Conservation (phyloP, 495 filamentous ascomycete species). For the Cryomyces antarcticus region DNA sequence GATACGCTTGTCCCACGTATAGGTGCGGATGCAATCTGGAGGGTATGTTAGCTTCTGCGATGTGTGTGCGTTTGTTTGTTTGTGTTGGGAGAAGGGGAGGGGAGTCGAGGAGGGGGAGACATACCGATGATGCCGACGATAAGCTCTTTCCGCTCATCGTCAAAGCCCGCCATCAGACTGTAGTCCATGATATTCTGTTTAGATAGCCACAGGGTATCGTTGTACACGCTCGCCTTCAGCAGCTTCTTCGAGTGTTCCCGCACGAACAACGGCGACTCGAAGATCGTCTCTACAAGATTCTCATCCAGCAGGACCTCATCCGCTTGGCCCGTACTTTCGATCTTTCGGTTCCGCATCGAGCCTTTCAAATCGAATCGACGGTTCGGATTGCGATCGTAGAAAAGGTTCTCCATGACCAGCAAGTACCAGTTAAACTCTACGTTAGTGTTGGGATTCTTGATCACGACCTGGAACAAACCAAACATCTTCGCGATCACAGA, state of each 20-base stretch:
- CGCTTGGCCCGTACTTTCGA: constrained; percentile 80
- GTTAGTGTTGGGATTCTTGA: constrained; percentile 83
- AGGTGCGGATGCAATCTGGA: constrained; percentile 82
- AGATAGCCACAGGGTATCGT: constrained; percentile 85
- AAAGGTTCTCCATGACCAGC: constrained; percentile 94
- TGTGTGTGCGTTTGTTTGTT: too few relatives aligned
- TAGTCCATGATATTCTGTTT: constrained; percentile 98
- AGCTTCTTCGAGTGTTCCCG: constrained; percentile 85
- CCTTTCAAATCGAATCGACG: constrained; percentile 90
- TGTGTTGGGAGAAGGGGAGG: not conserved
- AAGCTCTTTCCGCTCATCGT: constrained; percentile 71
- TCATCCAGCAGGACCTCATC: constrained; percentile 95
- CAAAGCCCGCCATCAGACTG: constrained; percentile 92
- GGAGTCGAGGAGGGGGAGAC: constrained; percentile 1
- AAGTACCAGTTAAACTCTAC: constrained; percentile 90
- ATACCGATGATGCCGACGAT: constrained; percentile 76
- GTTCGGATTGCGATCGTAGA: constrained; percentile 78
- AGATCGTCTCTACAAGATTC: constrained; percentile 99
- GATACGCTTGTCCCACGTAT: constrained; percentile 98
- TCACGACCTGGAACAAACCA: constrained; percentile 90
- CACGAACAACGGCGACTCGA: constrained; percentile 84
- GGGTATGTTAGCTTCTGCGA: not conserved
- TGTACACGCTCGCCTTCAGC: constrained; percentile 68
- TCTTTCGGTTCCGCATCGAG: constrained; percentile 93
- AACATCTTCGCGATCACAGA: constrained; percentile 99